Percentiles rank a stretch among this genome's conserved stretches.
These are phyloP conservation scores for Schizosaccharomyces osmophilus DNA, from an alignment of 805 yeast species.

Conservation along the genomic window DNA sequence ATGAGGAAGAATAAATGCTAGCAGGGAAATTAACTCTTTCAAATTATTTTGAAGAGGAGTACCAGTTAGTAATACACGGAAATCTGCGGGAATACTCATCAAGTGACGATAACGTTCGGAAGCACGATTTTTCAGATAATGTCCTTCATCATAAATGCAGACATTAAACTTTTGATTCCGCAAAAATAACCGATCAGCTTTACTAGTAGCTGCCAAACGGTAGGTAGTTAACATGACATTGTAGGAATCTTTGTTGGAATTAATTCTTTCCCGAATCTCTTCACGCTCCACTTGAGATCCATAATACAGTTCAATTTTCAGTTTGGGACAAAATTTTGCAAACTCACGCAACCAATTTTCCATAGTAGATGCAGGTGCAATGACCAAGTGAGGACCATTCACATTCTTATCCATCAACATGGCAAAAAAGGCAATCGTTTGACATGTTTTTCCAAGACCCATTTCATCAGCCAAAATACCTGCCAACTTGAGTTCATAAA, in stretches of 20 bases:
- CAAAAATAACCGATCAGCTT: slow-evolving; percentile 58
- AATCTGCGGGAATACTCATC: slow-evolving; percentile 63
- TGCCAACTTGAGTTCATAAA: slow-evolving; percentile 67
- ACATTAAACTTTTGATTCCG: slow-evolving; percentile 55
- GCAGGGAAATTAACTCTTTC: slow-evolving; percentile 65
- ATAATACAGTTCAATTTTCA: slow-evolving; percentile 76
- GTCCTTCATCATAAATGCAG: slow-evolving; percentile 93
- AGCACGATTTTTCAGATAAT: slow-evolving; percentile 72
- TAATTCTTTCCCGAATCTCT: slow-evolving; percentile 49
- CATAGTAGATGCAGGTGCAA: slow-evolving; percentile 85
- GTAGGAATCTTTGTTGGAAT: slow-evolving; percentile 26
- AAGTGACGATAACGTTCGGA: slow-evolving; percentile 71
- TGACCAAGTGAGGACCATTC: slow-evolving; percentile 73
- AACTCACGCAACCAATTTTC: slow-evolving; percentile 95
- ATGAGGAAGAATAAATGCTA: slow-evolving; percentile 79
- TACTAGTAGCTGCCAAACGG: slow-evolving; percentile 68
- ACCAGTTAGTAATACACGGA: slow-evolving; percentile 75
- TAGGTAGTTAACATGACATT: slow-evolving; percentile 92
- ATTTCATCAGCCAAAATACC: slow-evolving; percentile 95
- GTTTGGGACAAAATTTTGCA: slow-evolving; percentile 88
- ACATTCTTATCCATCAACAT: slow-evolving; percentile 54
- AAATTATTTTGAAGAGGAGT: slow-evolving; percentile 90
- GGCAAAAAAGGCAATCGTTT: slow-evolving; percentile 79
- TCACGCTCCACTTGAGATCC: slow-evolving; percentile 71
- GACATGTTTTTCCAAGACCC: slow-evolving; percentile 93